A percentile compares a stretch with the other conserved stretches of the same genome.
phyloP scores from a whole-genome alignment of 805 yeast genomes.

The Wickerhamiella azymoides region DNA sequence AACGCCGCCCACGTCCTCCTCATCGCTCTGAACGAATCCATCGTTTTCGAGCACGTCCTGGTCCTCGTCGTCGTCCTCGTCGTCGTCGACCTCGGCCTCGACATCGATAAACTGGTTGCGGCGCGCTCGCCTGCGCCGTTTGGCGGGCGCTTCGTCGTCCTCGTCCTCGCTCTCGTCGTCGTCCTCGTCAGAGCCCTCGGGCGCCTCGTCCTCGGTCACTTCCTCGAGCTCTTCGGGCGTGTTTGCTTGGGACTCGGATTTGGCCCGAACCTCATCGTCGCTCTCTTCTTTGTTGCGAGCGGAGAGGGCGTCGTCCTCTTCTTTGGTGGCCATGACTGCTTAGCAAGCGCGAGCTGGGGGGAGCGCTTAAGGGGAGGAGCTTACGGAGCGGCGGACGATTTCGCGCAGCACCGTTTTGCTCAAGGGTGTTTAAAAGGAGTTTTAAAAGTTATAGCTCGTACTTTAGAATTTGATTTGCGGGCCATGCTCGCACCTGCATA shows the following conservation, averaged over 20 bases:
- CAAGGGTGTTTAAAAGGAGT: too few relatives aligned
- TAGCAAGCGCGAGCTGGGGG: too few relatives aligned
- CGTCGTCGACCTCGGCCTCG: slow-evolving; percentile 97
- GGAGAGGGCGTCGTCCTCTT: not conserved
- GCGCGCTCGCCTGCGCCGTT: slow-evolving; percentile 28
- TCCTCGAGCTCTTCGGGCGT: not conserved
- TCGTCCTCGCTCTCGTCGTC: slow-evolving; percentile 32
- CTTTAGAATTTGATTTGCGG: too few relatives aligned
- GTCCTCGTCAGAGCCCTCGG: slow-evolving; percentile 29
- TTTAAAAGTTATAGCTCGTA: too few relatives aligned
- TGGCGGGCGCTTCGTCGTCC: slow-evolving; percentile 21
- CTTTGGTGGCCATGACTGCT: not conserved
- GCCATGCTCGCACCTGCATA: too few relatives aligned
- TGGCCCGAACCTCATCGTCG: too few relatives aligned
- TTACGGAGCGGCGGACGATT: too few relatives aligned
- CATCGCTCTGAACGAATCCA: slow-evolving; percentile 39
- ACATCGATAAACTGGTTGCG: slow-evolving; percentile 89
- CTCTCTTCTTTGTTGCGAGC: too few relatives aligned
- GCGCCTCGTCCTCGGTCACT: slow-evolving; percentile 12
- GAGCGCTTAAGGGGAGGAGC: too few relatives aligned
- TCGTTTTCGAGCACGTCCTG: slow-evolving; percentile 79
- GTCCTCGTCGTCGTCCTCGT: slow-evolving; percentile 84
- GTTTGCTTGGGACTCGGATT: not conserved
- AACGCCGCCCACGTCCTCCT: slow-evolving; percentile 31
- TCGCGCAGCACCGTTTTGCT: too few relatives aligned